A percentile compares a stretch with the other conserved stretches of the same genome.
phyloP scores from a whole-genome alignment of 2,329 filamentous ascomycete species.

The Cyclaneusma minus region DNA sequence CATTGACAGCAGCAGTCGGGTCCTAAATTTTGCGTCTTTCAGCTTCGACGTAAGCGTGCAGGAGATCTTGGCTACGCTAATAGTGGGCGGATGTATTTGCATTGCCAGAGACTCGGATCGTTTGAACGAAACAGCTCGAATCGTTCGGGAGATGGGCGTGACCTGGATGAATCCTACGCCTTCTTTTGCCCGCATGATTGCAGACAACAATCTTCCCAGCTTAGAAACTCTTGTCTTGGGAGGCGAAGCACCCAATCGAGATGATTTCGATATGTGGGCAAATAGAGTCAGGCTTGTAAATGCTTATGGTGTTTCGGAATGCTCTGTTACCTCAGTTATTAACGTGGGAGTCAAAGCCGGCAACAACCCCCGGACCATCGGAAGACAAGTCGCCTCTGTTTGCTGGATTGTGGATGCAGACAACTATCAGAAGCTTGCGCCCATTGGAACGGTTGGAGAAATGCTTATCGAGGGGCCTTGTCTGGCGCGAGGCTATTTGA shows the following conservation, averaged over 20 bases:
- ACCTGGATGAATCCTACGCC: background rate
- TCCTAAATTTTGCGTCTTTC: conserved; percentile 2
- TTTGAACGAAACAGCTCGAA: too few relatives aligned
- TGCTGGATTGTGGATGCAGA: conserved; percentile 7
- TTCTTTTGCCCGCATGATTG: conserved; percentile 47
- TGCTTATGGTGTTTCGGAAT: conserved; percentile 9
- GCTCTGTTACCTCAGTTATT: conserved; percentile 3
- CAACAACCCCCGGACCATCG: conserved; percentile 5
- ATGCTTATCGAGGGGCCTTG: conserved; percentile 10
- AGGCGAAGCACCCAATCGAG: too few relatives aligned
- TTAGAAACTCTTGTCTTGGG: conserved; percentile 65
- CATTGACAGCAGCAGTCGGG: background rate
- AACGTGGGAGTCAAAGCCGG: too few relatives aligned
- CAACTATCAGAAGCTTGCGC: conserved; percentile 5
- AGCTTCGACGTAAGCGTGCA: conserved; percentile 3
- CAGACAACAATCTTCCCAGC: conserved; percentile 61
- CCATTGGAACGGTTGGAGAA: conserved; percentile 9
- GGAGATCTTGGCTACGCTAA: conserved; percentile 3
- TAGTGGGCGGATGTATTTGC: conserved; percentile 2
- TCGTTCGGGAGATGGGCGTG: too few relatives aligned
- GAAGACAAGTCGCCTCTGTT: conserved; percentile 2
- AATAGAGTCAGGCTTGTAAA: conserved; percentile 1
- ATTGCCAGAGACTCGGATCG: too few relatives aligned
- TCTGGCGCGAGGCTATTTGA: conserved; percentile 9
- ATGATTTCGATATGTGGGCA: background rate